Conservation (phyloP, 1,284 basidiomycete species). For the Puccinia novopanici region DNA sequence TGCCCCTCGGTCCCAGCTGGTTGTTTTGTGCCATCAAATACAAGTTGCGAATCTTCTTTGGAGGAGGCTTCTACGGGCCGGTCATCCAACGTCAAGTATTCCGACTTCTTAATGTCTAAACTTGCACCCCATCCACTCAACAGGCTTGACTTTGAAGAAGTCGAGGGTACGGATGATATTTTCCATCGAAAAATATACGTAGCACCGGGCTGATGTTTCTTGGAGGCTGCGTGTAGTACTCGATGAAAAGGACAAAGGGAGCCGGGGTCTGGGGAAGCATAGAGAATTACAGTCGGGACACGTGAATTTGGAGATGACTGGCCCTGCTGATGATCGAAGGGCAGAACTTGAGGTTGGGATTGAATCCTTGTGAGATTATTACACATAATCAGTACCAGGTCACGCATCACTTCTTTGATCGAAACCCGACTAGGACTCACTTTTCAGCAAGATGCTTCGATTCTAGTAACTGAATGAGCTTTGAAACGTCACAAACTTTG, state of each 20-base stretch:
- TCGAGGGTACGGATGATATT: conserved; percentile 50
- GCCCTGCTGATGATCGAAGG: conserved; percentile 73
- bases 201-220: conserved; percentile 50
- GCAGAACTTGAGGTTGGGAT: conserved; percentile 58
- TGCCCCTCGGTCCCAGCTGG: background rate
- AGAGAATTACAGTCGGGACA: conserved; percentile 68
- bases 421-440: background rate
- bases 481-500: conserved; percentile 9
- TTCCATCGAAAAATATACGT: conserved; percentile 58
- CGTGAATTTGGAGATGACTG: conserved; percentile 66
- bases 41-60: background rate
- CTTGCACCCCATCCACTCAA: conserved; percentile 87
- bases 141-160: conserved; percentile 57
- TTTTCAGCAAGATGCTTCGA: background rate
- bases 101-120: conserved; percentile 92
- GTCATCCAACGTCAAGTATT: conserved; percentile 92
- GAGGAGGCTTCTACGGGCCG: conserved; percentile 59
- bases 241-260: conserved; percentile 61
- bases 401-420: background rate
- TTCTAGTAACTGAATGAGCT: conserved; percentile 20
- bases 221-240: conserved; percentile 29
- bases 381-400: background rate
- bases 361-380: conserved; percentile 15
- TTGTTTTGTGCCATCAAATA: background rate
- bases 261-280: conserved; percentile 67